Percentiles rank a stretch among this genome's conserved stretches.
phyloP scores from a whole-genome alignment of 495 filamentous ascomycete species.

The Aspergillus mulundensis region DNA sequence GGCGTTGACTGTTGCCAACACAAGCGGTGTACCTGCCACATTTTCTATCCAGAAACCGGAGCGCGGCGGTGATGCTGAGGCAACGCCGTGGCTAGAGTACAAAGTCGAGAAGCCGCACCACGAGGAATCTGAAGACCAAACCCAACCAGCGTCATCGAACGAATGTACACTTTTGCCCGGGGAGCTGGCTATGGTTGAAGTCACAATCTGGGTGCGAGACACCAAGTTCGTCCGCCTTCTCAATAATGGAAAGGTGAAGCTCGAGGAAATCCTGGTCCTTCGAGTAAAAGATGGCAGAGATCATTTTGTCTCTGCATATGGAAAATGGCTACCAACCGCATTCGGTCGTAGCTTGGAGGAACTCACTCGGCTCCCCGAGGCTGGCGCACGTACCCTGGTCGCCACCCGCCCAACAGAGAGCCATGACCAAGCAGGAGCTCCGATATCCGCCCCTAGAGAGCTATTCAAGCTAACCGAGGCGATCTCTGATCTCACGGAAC shows the following conservation, averaged over 20 bases:
- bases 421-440: slow-evolving; percentile 45
- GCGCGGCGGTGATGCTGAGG: slow-evolving; percentile 36
- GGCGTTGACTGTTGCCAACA: slow-evolving; percentile 83
- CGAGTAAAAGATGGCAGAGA: slow-evolving; percentile 81
- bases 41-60: slow-evolving; percentile 69
- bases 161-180: slow-evolving; percentile 71
- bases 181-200: slow-evolving; percentile 66
- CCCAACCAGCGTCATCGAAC: slow-evolving; percentile 26
- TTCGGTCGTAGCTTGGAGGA: slow-evolving; percentile 82
- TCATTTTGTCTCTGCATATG: slow-evolving; percentile 81
- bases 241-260: slow-evolving; percentile 59
- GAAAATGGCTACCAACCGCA: slow-evolving; percentile 72
- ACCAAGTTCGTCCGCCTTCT: slow-evolving; percentile 61
- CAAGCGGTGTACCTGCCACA: slow-evolving; percentile 69
- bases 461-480: slow-evolving; percentile 84
- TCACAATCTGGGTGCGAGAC: slow-evolving; percentile 61
- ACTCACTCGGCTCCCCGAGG: slow-evolving; percentile 77
- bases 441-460: slow-evolving; percentile 73
- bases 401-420: slow-evolving; percentile 20
- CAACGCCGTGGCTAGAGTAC: slow-evolving; percentile 64
- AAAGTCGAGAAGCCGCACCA: slow-evolving; percentile 51
- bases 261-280: slow-evolving; percentile 89
- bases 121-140: slow-evolving; percentile 27
- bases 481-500: slow-evolving; percentile 69
- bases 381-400: slow-evolving; percentile 55